Base-by-base conservation (phyloP, 2,329 filamentous ascomycete genomes). In the Aspergillus transmontanensis region DNA sequence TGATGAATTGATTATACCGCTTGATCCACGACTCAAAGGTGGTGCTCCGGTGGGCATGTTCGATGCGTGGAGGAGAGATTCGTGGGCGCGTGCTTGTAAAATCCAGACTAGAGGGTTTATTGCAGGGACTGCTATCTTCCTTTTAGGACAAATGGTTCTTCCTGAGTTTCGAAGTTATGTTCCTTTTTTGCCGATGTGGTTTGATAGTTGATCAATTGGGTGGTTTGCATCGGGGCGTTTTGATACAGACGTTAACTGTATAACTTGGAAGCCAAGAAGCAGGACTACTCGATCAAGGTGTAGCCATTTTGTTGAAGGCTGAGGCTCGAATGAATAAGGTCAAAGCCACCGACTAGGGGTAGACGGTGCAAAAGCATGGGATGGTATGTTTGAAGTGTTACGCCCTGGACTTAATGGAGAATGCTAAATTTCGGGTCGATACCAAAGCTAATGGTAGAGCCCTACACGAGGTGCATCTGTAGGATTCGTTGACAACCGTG, bases 1-100 rank as follows among this genome's bases (percentile, higher is more conserved):
- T 51, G 46, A 51, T 30, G 46, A 51, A 51, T n/a, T n/a, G 46
- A 51, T 51, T 30, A 14, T 51, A 30, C 12, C 23, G 46, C 46
- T 51, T 51, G 46, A 51, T 30, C 12, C 46, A 51, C 21, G 14
- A 26, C 46, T 51, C 46, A 51, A 51, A 51, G 14, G 26, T 51
- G 14, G 23, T 51, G 46, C 46, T 51, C 46, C 46, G 5, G 26
- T 51, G 26, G 26, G 46, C 46, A 51, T 28, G 14, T 51, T 51
- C 26, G 46, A n/a, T n/a, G 46, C 26, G 26, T 51, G 46, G 46
- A 51, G 26, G 46, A 51, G 30, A 30, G 46, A 51, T 30, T 30
- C 46, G 46, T 50, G 46, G 46, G 46, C 46, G 46, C 46, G 46
- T 50, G 26, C 48, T 51, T 51, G 48, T 51, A 51, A 51, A 51